phyloP scores from a whole-genome alignment of 352 stramenopile species.

The Phytopythium litorale region DNA sequence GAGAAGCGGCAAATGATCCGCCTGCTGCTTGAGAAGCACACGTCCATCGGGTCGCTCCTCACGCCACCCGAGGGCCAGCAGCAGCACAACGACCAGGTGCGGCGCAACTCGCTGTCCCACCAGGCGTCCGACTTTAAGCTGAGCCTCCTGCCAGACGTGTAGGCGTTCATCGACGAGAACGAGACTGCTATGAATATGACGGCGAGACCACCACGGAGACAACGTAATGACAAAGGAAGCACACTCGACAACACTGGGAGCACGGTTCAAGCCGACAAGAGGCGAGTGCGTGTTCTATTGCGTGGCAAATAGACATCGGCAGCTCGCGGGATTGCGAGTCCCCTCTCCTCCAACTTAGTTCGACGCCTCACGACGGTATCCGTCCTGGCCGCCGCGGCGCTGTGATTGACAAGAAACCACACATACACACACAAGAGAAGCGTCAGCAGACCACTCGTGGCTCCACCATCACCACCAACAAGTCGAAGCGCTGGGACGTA shows the following conservation, averaged over 20 bases:
- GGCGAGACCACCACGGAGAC: neutral
- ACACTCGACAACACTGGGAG: neutral
- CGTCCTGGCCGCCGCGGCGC: slow-evolving; percentile 76
- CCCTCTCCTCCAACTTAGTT: slow-evolving; percentile 70
- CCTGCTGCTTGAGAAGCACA: slow-evolving; percentile 36
- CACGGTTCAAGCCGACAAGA: slow-evolving; percentile 53
- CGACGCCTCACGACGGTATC: slow-evolving; percentile 83
- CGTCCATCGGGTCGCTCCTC: neutral
- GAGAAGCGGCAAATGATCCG: slow-evolving; percentile 65
- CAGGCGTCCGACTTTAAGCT: slow-evolving; percentile 16
- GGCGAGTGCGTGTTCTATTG: slow-evolving; percentile 56
- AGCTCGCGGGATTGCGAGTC: slow-evolving; percentile 17
- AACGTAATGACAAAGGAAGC: neutral
- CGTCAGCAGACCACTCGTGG: slow-evolving; percentile 1
- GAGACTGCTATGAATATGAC: too few species aligned
- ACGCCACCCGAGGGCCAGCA: neutral
- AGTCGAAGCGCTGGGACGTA: slow-evolving; percentile 22
- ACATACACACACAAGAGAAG: neutral
- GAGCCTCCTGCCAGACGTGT: slow-evolving; percentile 6
- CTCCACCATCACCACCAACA: neutral
- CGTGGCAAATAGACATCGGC: slow-evolving; percentile 29
- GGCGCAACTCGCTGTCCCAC: slow-evolving; percentile 5
- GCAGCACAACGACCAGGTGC: neutral
- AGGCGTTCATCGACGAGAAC: neutral
- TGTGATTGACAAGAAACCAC: slow-evolving; percentile 13